These are phyloP conservation scores for Holtermannia corniformis DNA, from an alignment of 768 basidiomycete genomes.

Conservation along the genomic window DNA sequence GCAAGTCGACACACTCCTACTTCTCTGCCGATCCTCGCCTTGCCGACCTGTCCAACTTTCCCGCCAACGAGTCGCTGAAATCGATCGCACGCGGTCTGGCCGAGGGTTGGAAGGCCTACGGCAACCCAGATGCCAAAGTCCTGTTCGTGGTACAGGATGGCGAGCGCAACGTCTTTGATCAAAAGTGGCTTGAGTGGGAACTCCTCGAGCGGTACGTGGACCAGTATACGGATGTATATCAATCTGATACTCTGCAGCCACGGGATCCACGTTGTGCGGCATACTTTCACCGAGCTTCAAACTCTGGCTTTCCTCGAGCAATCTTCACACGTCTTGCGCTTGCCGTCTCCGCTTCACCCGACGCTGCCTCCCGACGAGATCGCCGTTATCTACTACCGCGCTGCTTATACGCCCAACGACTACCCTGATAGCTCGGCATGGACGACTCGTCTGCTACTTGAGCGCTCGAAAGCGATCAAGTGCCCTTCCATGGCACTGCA, in stretches of 20 bases:
- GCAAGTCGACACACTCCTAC: conserved; percentile 54
- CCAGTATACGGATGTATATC: conserved; percentile 25
- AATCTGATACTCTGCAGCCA: conserved; percentile 47
- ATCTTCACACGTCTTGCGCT: conserved; percentile 27
- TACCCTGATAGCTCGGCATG: conserved; percentile 56
- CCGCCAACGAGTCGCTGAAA: conserved; percentile 59
- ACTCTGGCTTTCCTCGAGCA: conserved; percentile 49
- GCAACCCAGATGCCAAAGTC: conserved; percentile 46
- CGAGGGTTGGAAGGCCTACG: conserved; percentile 66
- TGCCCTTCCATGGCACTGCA: conserved; percentile 86
- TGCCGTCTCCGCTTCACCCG: conserved; percentile 40
- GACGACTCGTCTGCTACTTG: conserved; percentile 63
- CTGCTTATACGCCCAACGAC: conserved; percentile 77
- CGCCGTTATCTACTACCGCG: conserved; percentile 80
- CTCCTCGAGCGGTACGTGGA: conserved; percentile 70
- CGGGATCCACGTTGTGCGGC: conserved; percentile 62
- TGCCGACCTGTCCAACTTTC: conserved; percentile 50
- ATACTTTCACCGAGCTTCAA: conserved; percentile 63
- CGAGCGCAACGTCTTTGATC: conserved; percentile 93
- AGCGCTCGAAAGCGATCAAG: conserved; percentile 76
- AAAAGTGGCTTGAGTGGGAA: conserved; percentile 77
- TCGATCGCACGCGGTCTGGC: conserved; percentile 68
- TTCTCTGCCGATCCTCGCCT: conserved; percentile 45
- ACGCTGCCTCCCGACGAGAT: conserved; percentile 51
- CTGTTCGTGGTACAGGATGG: conserved; percentile 81